These are phyloP conservation scores for Ogataea paraovalis DNA, from an alignment of 805 yeast species.

Conservation along the genomic window DNA sequence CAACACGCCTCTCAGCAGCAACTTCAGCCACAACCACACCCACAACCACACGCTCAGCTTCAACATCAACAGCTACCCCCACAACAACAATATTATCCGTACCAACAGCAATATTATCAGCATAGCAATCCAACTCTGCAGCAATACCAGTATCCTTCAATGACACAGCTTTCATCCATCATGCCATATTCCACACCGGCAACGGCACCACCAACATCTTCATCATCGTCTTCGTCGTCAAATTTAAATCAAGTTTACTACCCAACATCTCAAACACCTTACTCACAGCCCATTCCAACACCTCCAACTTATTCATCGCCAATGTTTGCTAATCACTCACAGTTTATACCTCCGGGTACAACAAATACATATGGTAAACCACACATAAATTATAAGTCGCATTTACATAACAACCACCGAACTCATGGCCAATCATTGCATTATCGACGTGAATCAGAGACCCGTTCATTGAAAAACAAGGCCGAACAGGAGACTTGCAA, in stretches of 20 bases:
- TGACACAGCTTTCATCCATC: neutral
- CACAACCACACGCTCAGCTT: conserved; percentile 4
- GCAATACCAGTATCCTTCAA: neutral
- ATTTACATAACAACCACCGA: neutral
- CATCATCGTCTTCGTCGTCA: neutral
- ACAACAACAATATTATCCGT: neutral
- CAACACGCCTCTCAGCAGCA: conserved; percentile 2
- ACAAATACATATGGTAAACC: neutral
- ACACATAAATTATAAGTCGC: neutral
- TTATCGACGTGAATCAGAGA: conserved; percentile 1
- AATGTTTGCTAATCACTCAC: neutral
- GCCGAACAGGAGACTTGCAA: neutral
- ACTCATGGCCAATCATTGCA: neutral
- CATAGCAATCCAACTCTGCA: neutral
- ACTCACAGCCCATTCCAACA: neutral
- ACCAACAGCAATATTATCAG: neutral
- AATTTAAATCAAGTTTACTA: neutral
- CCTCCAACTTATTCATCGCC: neutral
- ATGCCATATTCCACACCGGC: neutral
- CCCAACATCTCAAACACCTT: conserved; percentile 1
- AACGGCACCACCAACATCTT: neutral
- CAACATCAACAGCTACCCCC: conserved; percentile 4
- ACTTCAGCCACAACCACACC: conserved; percentile 3
- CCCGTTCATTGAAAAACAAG: neutral
- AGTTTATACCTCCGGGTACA: neutral